Conservation (phyloP, 192 early-diverging fungal genomes). For the Obelidium mucronatum region DNA sequence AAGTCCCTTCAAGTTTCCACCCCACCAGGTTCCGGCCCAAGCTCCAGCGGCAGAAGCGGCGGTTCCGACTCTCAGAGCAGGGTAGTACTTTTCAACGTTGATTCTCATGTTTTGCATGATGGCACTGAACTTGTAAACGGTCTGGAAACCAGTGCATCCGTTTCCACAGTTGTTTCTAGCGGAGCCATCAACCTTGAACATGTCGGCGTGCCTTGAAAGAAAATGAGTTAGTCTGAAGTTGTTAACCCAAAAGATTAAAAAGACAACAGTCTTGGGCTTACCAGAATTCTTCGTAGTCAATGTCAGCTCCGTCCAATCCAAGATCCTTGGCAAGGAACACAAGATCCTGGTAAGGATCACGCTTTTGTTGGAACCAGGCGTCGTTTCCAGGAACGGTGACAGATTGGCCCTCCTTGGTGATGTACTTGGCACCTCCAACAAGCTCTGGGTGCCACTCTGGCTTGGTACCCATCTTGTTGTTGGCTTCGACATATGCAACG, state of each 20-base stretch:
- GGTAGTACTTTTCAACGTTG: conserved; percentile 63
- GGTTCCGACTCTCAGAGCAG: conserved; percentile 16
- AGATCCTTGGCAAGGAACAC: conserved; percentile 20
- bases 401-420: neutral
- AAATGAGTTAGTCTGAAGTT: neutral
- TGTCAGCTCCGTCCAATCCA: conserved; percentile 26
- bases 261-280: neutral
- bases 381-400: conserved; percentile 7
- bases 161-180: conserved; percentile 20
- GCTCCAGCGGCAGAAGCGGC: conserved; percentile 32
- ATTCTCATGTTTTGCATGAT: conserved; percentile 72
- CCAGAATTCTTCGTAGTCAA: conserved; percentile 31
- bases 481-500: conserved; percentile 8
- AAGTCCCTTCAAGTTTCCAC: conserved; percentile 22
- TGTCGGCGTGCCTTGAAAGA: conserved; percentile 28
- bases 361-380: neutral
- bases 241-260: neutral
- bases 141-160: conserved; percentile 20
- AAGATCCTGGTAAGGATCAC: conserved; percentile 33
- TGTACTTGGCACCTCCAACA: conserved; percentile 5
- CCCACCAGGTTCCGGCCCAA: conserved; percentile 28
- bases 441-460: conserved; percentile 26
- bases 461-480: conserved; percentile 3
- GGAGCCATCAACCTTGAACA: conserved; percentile 17
- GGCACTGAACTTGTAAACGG: conserved; percentile 48